Percentiles rank a stretch among this genome's conserved stretches.
Conservation (phyloP, 306 rosid species). For the Rosa multiflora region DNA sequence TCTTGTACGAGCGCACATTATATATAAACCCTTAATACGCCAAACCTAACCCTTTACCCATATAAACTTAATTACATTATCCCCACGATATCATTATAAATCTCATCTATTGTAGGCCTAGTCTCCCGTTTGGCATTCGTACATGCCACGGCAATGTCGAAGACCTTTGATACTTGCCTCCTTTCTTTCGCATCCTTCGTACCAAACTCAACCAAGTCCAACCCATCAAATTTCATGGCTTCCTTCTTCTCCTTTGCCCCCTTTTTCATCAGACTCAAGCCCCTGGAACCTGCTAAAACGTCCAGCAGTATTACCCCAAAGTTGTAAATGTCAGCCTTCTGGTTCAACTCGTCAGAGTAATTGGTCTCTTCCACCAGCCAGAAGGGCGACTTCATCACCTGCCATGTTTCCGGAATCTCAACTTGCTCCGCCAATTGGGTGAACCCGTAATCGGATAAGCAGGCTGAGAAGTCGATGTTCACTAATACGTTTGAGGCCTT, state of each 20-base stretch:
- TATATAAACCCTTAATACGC: background rate
- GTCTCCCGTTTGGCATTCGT: slow-evolving; percentile 9
- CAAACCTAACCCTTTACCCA: background rate
- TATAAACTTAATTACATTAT: background rate
- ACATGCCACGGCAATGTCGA: slow-evolving; percentile 13
- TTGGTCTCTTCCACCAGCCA: background rate
- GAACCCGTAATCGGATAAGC: slow-evolving; percentile 25
- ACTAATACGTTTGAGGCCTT: slow-evolving; percentile 24
- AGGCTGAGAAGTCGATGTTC: slow-evolving; percentile 26
- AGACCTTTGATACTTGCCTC: slow-evolving; percentile 12
- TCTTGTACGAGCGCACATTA: background rate
- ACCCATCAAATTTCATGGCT: background rate
- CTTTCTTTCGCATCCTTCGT: slow-evolving; percentile 16
- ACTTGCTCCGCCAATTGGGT: slow-evolving; percentile 20
- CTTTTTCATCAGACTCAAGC: background rate
- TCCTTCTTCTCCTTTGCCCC: background rate
- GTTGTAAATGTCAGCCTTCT: slow-evolving; percentile 28
- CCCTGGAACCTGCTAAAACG: slow-evolving; percentile 16
- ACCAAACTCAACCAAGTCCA: slow-evolving; percentile 21
- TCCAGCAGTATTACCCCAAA: slow-evolving; percentile 29
- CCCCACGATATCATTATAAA: background rate
- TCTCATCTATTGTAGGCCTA: slow-evolving; percentile 14
- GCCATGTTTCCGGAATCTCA: slow-evolving; percentile 1
- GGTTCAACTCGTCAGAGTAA: slow-evolving; percentile 3
- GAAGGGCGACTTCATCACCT: background rate